Base-by-base conservation (phyloP, 768 basidiomycete species). In the Rhodotorula babjevae region DNA sequence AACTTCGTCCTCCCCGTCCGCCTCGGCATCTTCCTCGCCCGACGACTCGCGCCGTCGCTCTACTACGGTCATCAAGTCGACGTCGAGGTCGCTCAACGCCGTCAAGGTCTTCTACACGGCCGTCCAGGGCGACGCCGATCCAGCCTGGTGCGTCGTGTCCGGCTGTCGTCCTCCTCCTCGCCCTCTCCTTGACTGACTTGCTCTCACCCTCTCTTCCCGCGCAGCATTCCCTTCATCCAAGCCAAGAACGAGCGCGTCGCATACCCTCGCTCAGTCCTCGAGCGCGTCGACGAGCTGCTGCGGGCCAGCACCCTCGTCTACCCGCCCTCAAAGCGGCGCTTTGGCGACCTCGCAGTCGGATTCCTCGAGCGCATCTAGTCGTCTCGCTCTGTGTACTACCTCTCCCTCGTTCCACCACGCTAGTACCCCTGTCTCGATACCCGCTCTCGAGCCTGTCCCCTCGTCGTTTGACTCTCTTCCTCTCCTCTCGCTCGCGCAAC, bases 51-150 rank as follows among this genome's bases (percentile, higher is more conserved):
- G n/a, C 14, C 27, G 53, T 56, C 65, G n/a, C 31, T n/a, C 31
- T 42, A 46, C 29, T 10, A 1, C 29, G 46, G 15, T 25, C 36
- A 23, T 9, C 23, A 27, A 11, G 40, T 5, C 40, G 6, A 12
- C 36, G 44, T 3, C 29, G 42, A 65, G 66, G 25, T 63, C 73
- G 8, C 62, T 77, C 50, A 76, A 78, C 58, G 80, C 79, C 0
- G 89, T 92, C 57, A 94, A 95, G 80, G 89, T 96, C 57, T 82
- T 96, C 75, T 97, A 86, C 84, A 90, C 90, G 79, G 84, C 90
- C 44, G 80, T 94, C 3, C 27, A 57, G 0, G 44, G 52, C 31
- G 68, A 71, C 19, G 61, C 56, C 12, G 67, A 67, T 25, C 46
- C 65, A 9, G 47, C 15, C 2, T 69, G 57, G 68, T 76, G 27